A percentile compares a stretch with the other conserved stretches of the same genome.
Conservation (phyloP, 2,329 filamentous ascomycete genomes). For the Mycosphaerella sp. region DNA sequence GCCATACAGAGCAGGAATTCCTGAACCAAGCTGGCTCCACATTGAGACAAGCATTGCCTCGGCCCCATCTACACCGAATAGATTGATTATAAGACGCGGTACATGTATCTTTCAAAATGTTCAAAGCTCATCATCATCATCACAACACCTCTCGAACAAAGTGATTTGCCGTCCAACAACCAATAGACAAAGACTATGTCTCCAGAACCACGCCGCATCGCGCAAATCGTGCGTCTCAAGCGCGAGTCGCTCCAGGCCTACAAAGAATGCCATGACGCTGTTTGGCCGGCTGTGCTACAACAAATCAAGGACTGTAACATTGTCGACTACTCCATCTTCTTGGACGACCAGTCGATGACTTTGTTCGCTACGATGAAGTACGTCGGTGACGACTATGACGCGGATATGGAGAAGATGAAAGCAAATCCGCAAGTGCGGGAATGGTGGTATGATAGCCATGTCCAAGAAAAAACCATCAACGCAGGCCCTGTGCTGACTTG, state of each 20-base stretch:
- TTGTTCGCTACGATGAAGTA: conserved; percentile 76
- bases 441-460: conserved; percentile 2
- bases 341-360: conserved; percentile 55
- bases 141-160: no score
- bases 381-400: conserved; percentile 63
- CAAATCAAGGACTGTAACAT: conserved; percentile 73
- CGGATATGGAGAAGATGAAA: conserved; percentile 69
- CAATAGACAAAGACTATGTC: conserved; percentile 12
- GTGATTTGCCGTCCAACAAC: neutral
- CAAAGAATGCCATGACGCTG: conserved; percentile 64
- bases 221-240: conserved; percentile 66
- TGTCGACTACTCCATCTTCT: conserved; percentile 67
- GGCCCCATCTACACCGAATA: conserved; percentile 4
- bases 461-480: no score
- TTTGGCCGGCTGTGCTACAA: conserved; percentile 71
- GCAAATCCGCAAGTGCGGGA: conserved; percentile 65
- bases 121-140: neutral
- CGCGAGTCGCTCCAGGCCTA: conserved; percentile 61
- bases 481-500: no score
- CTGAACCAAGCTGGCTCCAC: neutral
- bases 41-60: conserved; percentile 5
- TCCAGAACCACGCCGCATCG: conserved; percentile 48
- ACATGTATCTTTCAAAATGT: neutral
- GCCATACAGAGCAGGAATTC: neutral
- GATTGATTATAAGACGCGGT: neutral